Evolutionary conservation across 2,329 filamentous ascomycete species (phyloP).

Genomic region (Botrytis elliptica): DNA sequence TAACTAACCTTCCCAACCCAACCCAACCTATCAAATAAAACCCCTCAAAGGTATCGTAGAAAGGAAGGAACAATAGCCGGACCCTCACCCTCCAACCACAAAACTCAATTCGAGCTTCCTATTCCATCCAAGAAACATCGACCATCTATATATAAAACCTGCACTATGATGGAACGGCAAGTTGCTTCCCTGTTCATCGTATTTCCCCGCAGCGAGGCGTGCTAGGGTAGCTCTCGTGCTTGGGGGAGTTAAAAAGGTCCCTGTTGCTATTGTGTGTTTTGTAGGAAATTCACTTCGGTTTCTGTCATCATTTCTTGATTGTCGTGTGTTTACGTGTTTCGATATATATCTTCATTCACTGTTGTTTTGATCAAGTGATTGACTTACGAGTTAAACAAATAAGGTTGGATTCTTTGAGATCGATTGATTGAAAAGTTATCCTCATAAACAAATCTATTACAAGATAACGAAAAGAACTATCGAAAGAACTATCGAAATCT

Average conservation of each 20-base stretch:
- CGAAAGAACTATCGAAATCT: background rate
- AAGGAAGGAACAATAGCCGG: background rate
- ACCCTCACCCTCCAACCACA: background rate
- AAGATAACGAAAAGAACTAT: too few species aligned
- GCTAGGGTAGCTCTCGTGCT: background rate
- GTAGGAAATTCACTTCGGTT: background rate
- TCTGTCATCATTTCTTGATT: background rate
- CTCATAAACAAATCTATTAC: background rate
- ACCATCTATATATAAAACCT: background rate
- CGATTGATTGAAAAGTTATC: background rate
- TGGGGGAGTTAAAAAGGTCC: background rate
- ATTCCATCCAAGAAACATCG: background rate
- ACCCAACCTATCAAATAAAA: background rate
- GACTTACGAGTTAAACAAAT: accelerated
- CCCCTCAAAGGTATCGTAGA: background rate
- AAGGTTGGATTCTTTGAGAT: background rate
- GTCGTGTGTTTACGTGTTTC: background rate
- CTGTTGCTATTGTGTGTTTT: background rate
- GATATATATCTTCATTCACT: background rate
- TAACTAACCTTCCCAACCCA: too few species aligned
- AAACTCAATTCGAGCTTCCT: background rate
- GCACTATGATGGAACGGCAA: background rate
- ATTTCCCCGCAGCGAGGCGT: background rate
- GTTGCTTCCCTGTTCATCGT: background rate
- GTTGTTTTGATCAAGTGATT: background rate